Evolutionary conservation across 1,284 basidiomycete genomes (phyloP).

Genomic region (Salmacisia buchloeana): DNA sequence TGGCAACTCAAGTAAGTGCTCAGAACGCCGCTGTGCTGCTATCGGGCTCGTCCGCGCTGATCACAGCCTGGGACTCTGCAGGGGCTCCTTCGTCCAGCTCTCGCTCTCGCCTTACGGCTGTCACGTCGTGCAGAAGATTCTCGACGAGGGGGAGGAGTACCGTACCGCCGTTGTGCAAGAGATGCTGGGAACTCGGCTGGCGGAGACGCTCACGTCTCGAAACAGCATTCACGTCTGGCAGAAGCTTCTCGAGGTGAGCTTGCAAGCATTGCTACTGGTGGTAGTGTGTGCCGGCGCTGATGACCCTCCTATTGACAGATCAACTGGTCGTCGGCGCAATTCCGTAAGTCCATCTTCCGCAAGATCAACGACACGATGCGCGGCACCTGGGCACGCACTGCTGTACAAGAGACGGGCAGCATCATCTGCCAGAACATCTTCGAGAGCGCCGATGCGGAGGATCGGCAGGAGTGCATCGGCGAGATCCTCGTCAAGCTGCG

Average conservation of each 20-base stretch:
- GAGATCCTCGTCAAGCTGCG: constrained; percentile 37
- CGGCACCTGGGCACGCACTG: constrained; percentile 33
- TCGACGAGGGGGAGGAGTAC: constrained; percentile 27
- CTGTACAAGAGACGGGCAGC: constrained; percentile 40
- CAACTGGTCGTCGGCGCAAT: constrained; percentile 24
- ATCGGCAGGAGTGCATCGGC: constrained; percentile 33
- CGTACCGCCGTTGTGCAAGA: constrained; percentile 28
- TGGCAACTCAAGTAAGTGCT: constrained; percentile 23
- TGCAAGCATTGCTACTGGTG: constrained; percentile 6
- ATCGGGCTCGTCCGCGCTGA: background rate
- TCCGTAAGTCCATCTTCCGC: constrained; percentile 28
- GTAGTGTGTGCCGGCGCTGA: background rate
- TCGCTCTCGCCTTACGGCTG: constrained; percentile 39
- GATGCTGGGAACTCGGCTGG: constrained; percentile 30
- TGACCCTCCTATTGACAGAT: constrained; percentile 10
- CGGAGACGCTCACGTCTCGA: constrained; percentile 33
- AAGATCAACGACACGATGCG: constrained; percentile 33
- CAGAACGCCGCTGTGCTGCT: background rate
- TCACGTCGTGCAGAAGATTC: constrained; percentile 38
- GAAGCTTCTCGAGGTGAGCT: constrained; percentile 16
- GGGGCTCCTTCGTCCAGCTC: constrained; percentile 25
- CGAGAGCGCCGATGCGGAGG: constrained; percentile 30
- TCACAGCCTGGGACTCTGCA: background rate
- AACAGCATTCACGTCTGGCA: constrained; percentile 43
- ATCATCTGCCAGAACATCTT: constrained; percentile 44